These are phyloP conservation scores for Picea abies DNA, from an alignment of 83 land plant genomes.

Conservation along the genomic window DNA sequence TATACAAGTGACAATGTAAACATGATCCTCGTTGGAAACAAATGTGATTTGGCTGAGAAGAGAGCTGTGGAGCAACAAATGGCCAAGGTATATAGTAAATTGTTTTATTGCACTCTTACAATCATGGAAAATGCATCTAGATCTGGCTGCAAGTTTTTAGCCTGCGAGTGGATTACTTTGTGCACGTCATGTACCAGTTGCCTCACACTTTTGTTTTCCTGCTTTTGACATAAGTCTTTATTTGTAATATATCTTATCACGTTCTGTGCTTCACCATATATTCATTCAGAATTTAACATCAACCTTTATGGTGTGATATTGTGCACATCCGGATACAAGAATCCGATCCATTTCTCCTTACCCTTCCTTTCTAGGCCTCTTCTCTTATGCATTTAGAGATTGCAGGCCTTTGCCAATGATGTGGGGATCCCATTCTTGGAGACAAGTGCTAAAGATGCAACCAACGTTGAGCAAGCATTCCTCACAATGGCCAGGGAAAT, in stretches of 20 bases:
- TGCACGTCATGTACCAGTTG: not conserved
- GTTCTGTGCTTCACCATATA: not conserved
- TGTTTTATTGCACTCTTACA: not conserved
- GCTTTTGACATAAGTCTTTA: too few species aligned
- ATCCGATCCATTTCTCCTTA: not conserved
- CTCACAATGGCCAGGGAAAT: constrained; percentile 72
- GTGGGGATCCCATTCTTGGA: constrained; percentile 75
- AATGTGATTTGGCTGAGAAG: constrained; percentile 11
- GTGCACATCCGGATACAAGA: not conserved
- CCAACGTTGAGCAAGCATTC: constrained; percentile 77
- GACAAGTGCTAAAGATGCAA: constrained; percentile 77
- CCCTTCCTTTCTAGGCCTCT: not conserved
- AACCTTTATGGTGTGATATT: not conserved
- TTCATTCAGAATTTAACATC: not conserved
- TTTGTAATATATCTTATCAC: not conserved
- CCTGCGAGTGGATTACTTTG: not conserved
- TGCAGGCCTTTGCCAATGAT: constrained; percentile 70
- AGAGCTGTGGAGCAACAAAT: constrained; percentile 11
- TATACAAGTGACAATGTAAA: constrained; percentile 14
- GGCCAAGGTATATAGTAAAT: constrained; percentile 11
- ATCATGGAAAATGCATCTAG: not conserved
- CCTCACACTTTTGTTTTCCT: not conserved
- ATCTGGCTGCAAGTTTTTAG: not conserved
- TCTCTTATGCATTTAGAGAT: not conserved
- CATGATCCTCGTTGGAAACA: constrained; percentile 17